Conservation (phyloP, 768 basidiomycete species). For the Paxillus rubicundulus region DNA sequence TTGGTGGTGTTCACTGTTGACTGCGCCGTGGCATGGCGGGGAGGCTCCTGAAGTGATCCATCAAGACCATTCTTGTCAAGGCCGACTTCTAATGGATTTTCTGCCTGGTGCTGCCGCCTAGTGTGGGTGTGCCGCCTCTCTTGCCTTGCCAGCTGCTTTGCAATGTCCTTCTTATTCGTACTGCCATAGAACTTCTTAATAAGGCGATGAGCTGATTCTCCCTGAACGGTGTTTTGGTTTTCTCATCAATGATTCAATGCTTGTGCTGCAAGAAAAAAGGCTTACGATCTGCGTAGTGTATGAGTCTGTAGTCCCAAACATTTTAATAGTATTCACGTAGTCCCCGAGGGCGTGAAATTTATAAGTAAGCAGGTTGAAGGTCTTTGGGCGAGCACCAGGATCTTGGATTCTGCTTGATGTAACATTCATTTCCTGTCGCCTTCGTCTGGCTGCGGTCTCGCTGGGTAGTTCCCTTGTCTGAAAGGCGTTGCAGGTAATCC, state of each 20-base stretch:
- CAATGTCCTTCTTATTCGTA: conserved; percentile 20
- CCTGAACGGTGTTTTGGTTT: too few species aligned
- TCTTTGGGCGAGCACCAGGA: neutral
- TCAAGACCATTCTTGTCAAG: too few species aligned
- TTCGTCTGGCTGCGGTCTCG: conserved; percentile 17
- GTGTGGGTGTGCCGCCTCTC: conserved; percentile 8
- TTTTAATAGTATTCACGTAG: conserved; percentile 24
- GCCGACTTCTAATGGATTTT: too few species aligned
- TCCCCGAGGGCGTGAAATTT: conserved; percentile 39
- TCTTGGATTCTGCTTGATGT: neutral
- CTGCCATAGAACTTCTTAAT: conserved; percentile 29
- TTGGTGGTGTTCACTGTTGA: neutral
- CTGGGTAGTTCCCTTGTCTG: conserved; percentile 24
- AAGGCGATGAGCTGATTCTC: conserved; percentile 32
- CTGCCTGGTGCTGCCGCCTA: too few species aligned
- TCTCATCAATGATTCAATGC: too few species aligned
- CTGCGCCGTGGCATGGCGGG: neutral
- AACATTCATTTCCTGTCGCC: neutral
- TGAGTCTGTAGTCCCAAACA: conserved; percentile 35
- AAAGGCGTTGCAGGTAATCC: conserved; percentile 23
- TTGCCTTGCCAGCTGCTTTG: conserved; percentile 10
- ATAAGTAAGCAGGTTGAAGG: conserved; percentile 33
- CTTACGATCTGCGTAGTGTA: conserved; percentile 34
- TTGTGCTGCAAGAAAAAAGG: too few species aligned
- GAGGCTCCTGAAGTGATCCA: too few species aligned